Percentiles rank a stretch among this genome's conserved stretches.
Conservation (phyloP, 2,329 filamentous ascomycete genomes). For the Pseudofabraea citricarpa region DNA sequence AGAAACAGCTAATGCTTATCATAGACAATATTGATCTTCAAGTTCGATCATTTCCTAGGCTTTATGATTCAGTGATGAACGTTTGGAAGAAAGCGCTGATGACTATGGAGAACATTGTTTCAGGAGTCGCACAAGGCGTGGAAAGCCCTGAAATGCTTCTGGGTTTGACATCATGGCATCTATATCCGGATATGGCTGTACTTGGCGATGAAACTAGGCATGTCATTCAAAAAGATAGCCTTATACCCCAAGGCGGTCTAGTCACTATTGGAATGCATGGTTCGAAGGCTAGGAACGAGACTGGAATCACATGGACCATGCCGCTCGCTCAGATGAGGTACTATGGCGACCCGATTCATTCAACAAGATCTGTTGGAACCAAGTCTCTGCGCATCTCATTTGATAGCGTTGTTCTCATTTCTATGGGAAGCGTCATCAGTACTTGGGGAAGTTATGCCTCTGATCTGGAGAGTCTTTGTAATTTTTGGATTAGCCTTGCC, state of each 20-base stretch:
- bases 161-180: constrained; percentile 29
- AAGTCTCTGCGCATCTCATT: constrained; percentile 9
- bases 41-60: constrained; percentile 13
- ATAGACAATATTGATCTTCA: constrained; percentile 23
- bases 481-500: too few species aligned
- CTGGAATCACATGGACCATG: not conserved
- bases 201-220: not conserved
- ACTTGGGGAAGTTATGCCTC: too few species aligned
- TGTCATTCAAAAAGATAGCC: not conserved
- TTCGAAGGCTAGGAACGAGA: not conserved
- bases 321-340: not conserved
- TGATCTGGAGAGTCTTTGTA: too few species aligned
- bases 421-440: not conserved
- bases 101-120: constrained; percentile 24
- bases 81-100: constrained; percentile 25
- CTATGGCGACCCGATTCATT: constrained; percentile 26
- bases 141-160: constrained; percentile 22
- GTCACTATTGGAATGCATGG: not conserved
- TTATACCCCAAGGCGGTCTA: not conserved
- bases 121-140: constrained; percentile 21
- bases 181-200: constrained; percentile 28
- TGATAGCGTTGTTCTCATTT: not conserved
- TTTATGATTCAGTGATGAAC: constrained; percentile 24
- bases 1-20: constrained; percentile 26
- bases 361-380: constrained; percentile 2